Evolutionary conservation across 352 stramenopile species (phyloP).

Genomic region (Pythium grandisporangium): DNA sequence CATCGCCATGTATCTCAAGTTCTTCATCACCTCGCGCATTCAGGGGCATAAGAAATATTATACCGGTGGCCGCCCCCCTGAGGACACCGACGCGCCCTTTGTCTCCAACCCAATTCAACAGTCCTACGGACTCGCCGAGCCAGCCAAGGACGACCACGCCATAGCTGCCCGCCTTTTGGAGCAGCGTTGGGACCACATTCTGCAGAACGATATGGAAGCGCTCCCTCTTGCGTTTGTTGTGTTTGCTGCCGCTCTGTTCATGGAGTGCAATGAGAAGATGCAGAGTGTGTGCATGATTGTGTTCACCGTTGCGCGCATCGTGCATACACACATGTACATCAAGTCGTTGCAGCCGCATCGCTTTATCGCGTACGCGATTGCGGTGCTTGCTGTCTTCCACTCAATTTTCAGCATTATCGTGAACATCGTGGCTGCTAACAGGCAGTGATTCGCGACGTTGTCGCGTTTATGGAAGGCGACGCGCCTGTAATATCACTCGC

Average conservation of each 20-base stretch:
- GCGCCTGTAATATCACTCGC: no score
- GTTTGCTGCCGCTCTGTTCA: conserved; percentile 1
- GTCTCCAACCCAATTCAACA: neutral
- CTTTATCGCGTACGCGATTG: neutral
- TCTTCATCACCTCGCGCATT: conserved; percentile 3
- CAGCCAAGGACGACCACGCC: neutral
- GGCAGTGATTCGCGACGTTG: conserved; percentile 1
- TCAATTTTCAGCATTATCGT: neutral
- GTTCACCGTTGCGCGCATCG: conserved; percentile 7
- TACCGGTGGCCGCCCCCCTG: conserved; percentile 4
- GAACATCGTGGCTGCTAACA: neutral
- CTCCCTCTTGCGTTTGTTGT: neutral
- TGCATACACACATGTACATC: conserved; percentile 3
- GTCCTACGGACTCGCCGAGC: neutral
- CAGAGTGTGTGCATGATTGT: conserved; percentile 1
- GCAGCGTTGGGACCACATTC: conserved; percentile 28
- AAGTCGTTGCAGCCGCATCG: conserved; percentile 7
- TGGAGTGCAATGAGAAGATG: conserved; percentile 3
- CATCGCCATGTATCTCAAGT: conserved; percentile 11
- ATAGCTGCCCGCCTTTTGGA: conserved; percentile 2
- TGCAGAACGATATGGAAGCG: conserved; percentile 9
- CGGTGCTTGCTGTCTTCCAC: neutral
- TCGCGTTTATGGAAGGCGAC: no score
- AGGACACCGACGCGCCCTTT: conserved; percentile 11
- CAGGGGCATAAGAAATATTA: conserved; percentile 7